Conservation (phyloP, 345 rosid genomes). For the Sisymbrium irio region DNA sequence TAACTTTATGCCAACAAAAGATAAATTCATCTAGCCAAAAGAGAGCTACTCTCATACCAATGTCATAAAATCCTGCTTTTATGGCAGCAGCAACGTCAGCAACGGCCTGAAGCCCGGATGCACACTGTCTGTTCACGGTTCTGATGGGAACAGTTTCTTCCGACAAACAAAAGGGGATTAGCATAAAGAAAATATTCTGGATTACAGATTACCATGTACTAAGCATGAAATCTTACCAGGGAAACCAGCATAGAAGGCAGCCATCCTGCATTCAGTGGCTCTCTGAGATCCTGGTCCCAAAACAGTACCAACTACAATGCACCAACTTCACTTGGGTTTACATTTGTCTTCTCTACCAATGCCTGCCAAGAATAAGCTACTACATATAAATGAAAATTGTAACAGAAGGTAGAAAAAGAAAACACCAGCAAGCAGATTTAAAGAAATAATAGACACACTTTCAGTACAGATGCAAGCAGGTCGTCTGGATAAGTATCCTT, state of each 20-base stretch:
- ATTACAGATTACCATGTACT: background rate
- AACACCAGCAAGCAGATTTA: background rate
- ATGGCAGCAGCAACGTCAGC: constrained; percentile 97
- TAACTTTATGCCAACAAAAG: constrained; percentile 7
- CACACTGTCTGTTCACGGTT: constrained; percentile 92
- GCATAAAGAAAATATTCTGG: background rate
- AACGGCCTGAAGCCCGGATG: constrained; percentile 99
- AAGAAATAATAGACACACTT: constrained; percentile 38
- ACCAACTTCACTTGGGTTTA: constrained; percentile 88
- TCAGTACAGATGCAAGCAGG: constrained; percentile 78
- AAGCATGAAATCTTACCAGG: constrained; percentile 49
- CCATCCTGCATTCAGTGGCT: constrained; percentile 97
- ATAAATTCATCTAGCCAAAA: background rate
- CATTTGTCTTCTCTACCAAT: constrained; percentile 71
- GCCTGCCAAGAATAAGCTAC: constrained; percentile 47
- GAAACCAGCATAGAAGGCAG: constrained; percentile 95
- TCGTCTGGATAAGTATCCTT: constrained; percentile 88
- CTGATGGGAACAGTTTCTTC: constrained; percentile 85
- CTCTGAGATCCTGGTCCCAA: constrained; percentile 88
- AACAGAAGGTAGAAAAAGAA: background rate
- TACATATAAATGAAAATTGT: background rate
- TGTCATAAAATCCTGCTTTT: constrained; percentile 92
- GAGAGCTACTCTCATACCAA: constrained; percentile 47
- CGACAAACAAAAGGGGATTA: background rate
- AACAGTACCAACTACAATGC: constrained; percentile 94